Conservation (phyloP, 768 basidiomycete species). For the Boletus rubescentipes region DNA sequence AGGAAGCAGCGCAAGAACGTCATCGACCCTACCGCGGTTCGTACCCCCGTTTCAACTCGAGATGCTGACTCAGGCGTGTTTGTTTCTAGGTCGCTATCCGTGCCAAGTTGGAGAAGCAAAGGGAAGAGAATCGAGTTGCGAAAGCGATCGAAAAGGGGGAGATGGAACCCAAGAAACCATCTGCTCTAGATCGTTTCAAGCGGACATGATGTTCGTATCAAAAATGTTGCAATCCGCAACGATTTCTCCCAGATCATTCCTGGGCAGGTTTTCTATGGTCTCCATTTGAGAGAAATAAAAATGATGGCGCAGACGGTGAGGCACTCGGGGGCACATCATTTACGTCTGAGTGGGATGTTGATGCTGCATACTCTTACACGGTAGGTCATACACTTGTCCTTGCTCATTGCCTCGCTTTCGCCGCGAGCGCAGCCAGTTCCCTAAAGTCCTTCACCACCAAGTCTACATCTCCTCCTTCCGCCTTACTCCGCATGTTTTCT, state of each 20-base stretch:
- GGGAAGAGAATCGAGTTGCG: slow-evolving; percentile 41
- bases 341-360: too few relatives aligned
- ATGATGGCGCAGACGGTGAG: background rate
- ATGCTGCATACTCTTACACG: background rate
- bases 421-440: slow-evolving; percentile 42
- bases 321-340: background rate
- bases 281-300: background rate
- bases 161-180: slow-evolving; percentile 30
- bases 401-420: slow-evolving; percentile 11
- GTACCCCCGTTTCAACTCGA: slow-evolving; percentile 18
- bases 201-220: slow-evolving; percentile 15
- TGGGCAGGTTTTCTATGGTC: background rate
- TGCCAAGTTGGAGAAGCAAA: slow-evolving; percentile 61
- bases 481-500: slow-evolving; percentile 41
- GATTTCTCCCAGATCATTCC: background rate
- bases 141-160: slow-evolving; percentile 35
- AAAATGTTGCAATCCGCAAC: background rate
- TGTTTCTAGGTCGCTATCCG: slow-evolving; percentile 54
- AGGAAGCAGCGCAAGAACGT: slow-evolving; percentile 95
- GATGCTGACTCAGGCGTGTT: background rate
- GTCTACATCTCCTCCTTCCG: slow-evolving; percentile 60
- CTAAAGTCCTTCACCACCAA: slow-evolving; percentile 50
- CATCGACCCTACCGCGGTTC: slow-evolving; percentile 75
- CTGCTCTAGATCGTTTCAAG: slow-evolving; percentile 38
- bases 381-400: background rate